Evolutionary conservation across 2,329 filamentous ascomycete species (phyloP).

Genomic region (Orbilia javanica): DNA sequence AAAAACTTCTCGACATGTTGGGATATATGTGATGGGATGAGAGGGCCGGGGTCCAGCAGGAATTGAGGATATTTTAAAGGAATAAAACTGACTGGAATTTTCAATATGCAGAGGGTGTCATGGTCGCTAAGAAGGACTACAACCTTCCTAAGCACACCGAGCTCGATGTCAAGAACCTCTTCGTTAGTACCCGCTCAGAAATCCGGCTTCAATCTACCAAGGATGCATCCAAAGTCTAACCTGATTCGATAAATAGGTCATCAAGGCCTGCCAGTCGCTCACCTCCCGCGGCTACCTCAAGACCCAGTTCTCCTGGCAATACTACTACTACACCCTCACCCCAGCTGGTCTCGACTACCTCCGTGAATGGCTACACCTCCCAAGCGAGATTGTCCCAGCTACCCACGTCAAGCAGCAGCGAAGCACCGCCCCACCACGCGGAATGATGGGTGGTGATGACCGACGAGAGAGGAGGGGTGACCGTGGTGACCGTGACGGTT

Average conservation of each 20-base stretch:
- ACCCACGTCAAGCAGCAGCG: conserved; percentile 99
- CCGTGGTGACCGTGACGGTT: conserved; percentile 87
- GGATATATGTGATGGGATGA: neutral
- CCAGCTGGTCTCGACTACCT: conserved; percentile 99
- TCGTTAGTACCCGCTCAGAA: conserved; percentile 68
- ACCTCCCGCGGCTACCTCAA: conserved; percentile 98
- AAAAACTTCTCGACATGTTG: neutral
- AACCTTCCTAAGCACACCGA: conserved; percentile 97
- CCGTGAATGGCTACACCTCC: conserved; percentile 99
- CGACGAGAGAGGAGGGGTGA: conserved; percentile 73
- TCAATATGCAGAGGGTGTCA: conserved; percentile 74
- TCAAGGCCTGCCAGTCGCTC: conserved; percentile 99
- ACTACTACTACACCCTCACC: conserved; percentile 99
- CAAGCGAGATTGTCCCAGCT: conserved; percentile 98
- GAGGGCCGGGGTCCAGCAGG: conserved; percentile 37
- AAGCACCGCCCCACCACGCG: conserved; percentile 95
- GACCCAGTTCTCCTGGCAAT: conserved; percentile 99
- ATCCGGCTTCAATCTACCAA: neutral
- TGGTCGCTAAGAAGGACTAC: conserved; percentile 99
- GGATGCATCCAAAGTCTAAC: conserved; percentile 44
- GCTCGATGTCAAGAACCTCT: conserved; percentile 99
- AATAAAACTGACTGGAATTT: conserved; percentile 40
- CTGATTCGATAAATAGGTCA: conserved; percentile 70
- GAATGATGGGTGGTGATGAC: conserved; percentile 90
- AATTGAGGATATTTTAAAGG: conserved; percentile 42